Percentiles rank a stretch among this genome's conserved stretches.
Evolutionary conservation across 1,284 basidiomycete genomes (phyloP).

Genomic region (Heliocybe sulcata): DNA sequence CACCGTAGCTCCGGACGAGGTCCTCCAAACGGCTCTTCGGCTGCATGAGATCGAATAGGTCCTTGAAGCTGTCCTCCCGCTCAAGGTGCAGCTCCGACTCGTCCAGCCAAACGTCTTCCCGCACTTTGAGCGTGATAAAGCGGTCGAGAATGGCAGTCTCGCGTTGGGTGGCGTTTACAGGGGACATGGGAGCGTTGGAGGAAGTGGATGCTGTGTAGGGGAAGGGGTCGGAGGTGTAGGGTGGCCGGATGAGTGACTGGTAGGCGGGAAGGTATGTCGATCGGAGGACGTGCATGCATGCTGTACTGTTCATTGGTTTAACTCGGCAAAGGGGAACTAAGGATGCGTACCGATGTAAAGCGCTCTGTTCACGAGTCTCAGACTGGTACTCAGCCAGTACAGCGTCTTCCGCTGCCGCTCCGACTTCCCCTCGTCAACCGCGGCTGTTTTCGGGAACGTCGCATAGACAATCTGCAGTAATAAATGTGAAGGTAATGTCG

Average conservation of each 20-base stretch:
- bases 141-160: conserved; percentile 69
- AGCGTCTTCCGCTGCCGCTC: conserved; percentile 56
- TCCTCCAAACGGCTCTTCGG: conserved; percentile 68
- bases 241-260: conserved; percentile 47
- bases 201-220: conserved; percentile 30
- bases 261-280: conserved; percentile 67
- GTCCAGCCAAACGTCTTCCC: conserved; percentile 67
- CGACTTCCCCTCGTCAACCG: conserved; percentile 27
- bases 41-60: conserved; percentile 69
- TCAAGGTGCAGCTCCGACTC: conserved; percentile 66
- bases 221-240: conserved; percentile 73
- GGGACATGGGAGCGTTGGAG: conserved; percentile 14
- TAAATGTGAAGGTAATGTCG: conserved; percentile 45
- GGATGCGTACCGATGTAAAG: conserved; percentile 53
- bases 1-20: conserved; percentile 54
- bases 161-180: conserved; percentile 39
- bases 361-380: conserved; percentile 57
- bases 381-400: conserved; percentile 57
- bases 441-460: conserved; percentile 40
- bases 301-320: conserved; percentile 22
- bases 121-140: conserved; percentile 71
- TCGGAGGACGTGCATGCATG: conserved; percentile 73
- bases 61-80: conserved; percentile 63
- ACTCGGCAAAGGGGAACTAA: neutral
- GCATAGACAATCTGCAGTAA: conserved; percentile 57